Evolutionary conservation across 108 stramenopile genomes (phyloP), one percentile per base, ranked within the genome.

Genomic region (Skeletonema marinoi): DNA sequence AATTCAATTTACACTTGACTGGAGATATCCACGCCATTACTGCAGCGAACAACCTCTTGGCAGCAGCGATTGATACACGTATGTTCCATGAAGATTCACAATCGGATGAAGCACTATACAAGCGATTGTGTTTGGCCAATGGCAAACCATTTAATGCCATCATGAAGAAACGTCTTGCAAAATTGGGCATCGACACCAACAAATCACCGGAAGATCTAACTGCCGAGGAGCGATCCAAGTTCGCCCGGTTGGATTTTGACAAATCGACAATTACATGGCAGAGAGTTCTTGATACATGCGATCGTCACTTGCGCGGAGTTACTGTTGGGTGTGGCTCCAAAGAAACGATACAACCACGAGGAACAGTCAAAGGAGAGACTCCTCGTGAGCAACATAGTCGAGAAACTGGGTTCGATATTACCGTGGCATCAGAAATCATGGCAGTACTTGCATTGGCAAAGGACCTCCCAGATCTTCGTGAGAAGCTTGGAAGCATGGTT

Each of bases 381-480:
- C 75, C 86, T 10, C 85, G 91, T 9, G 69, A 80, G 19, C 93
- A 93, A 61, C 96, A 90, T 63, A 70, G 54, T 36, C 90, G 98
- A 29, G 64, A 75, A n/a, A 92, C 97, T 30, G 98, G 98, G 63
- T 99, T 99, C 78, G 99, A 98, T 76, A 99, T 99, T 77, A 96
- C 98, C 60, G 99, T 98, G 21, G 99, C 98, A 2, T 93, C 92
- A 36, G 99, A 98, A 86, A 93, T 98, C 70, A 99, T 98, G 99
- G 98, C 98, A 25, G 97, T 98, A 13, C 83, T 99, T 68, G 98
- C 98, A 12, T 74, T 99, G 65, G 90, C 98, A 19, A 92, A 89
- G 29, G 83, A 90, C 82, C 76, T 98, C 73, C 68, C 77, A 12
- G 98, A 99, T 85, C 63, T 99, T 83, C 82, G 99, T 13, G 88